Percentiles rank a stretch among this genome's conserved stretches.
These are phyloP conservation scores for Debaryomyces fabryi DNA, from an alignment of 1,139 yeast genomes.

Conservation along the genomic window DNA sequence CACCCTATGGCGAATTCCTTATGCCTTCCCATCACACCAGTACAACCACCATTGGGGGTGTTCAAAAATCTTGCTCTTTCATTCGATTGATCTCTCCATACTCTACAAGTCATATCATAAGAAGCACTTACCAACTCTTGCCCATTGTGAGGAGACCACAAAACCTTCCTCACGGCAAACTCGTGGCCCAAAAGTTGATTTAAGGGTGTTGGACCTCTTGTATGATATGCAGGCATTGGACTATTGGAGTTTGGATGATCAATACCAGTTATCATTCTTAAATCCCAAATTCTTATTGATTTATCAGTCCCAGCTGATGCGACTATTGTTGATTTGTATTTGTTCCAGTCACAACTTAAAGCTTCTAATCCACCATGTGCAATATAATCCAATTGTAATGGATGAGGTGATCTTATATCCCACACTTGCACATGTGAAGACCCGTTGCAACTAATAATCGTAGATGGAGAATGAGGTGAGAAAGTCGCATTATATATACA, in stretches of 20 bases:
- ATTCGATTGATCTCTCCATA: slow-evolving; percentile 77
- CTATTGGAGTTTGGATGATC: slow-evolving; percentile 41
- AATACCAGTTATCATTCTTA: slow-evolving; percentile 62
- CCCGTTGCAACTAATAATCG: slow-evolving; percentile 76
- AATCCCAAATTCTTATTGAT: slow-evolving; percentile 82
- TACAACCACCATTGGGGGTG: slow-evolving; percentile 41
- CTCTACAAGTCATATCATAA: slow-evolving; percentile 88
- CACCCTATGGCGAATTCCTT: slow-evolving; percentile 92
- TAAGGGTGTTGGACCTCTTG: slow-evolving; percentile 66
- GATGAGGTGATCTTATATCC: slow-evolving; percentile 75
- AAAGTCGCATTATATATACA: slow-evolving; percentile 81
- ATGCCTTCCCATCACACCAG: slow-evolving; percentile 68
- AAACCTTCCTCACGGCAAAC: slow-evolving; percentile 78
- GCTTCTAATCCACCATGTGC: slow-evolving; percentile 85
- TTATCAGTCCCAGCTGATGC: slow-evolving; percentile 94
- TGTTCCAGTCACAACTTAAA: slow-evolving; percentile 85
- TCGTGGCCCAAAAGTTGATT: slow-evolving; percentile 88
- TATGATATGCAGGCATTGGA: slow-evolving; percentile 47
- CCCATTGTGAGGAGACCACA: slow-evolving; percentile 88
- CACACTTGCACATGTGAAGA: slow-evolving; percentile 78
- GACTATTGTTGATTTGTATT: slow-evolving; percentile 74
- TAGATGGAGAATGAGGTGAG: slow-evolving; percentile 82
- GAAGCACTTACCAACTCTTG: slow-evolving; percentile 74
- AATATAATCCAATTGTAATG: slow-evolving; percentile 61
- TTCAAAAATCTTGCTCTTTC: slow-evolving; percentile 52